These are phyloP conservation scores for Populus simonii DNA, from an alignment of 345 rosid species.

Conservation along the genomic window DNA sequence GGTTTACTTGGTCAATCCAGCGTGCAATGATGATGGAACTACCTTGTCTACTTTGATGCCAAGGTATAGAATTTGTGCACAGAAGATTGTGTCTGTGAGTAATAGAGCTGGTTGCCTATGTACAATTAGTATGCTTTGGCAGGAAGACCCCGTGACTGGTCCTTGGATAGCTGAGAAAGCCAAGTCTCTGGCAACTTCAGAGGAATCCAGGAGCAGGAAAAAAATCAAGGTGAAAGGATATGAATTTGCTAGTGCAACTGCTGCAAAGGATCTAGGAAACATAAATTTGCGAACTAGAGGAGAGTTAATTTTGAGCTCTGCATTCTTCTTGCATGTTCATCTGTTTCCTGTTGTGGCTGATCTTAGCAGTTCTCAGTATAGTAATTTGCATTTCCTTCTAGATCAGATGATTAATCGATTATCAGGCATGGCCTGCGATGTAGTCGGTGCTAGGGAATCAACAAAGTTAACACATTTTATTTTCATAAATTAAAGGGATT, in stretches of 20 bases:
- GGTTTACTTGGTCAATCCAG: too few relatives aligned
- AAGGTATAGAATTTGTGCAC: too few relatives aligned
- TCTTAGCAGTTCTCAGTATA: slow-evolving; percentile 51
- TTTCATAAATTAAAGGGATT: too few relatives aligned
- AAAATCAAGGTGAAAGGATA: slow-evolving; percentile 10
- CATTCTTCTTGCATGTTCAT: slow-evolving; percentile 56
- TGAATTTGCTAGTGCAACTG: slow-evolving; percentile 66
- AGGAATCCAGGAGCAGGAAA: slow-evolving; percentile 7
- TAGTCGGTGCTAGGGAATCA: slow-evolving; percentile 22
- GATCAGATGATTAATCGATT: slow-evolving; percentile 44
- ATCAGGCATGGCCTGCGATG: slow-evolving; percentile 30
- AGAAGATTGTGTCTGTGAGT: too few relatives aligned
- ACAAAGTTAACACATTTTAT: too few relatives aligned
- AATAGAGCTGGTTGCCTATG: too few relatives aligned
- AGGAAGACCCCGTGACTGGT: too few relatives aligned
- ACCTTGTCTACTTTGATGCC: too few relatives aligned
- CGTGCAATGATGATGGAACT: too few relatives aligned
- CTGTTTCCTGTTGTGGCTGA: slow-evolving; percentile 42
- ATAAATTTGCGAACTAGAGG: slow-evolving; percentile 46
- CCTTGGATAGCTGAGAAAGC: too few relatives aligned
- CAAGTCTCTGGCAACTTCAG: too few relatives aligned
- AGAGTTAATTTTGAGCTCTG: slow-evolving; percentile 63
- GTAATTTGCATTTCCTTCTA: slow-evolving; percentile 37
- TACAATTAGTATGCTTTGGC: too few relatives aligned
- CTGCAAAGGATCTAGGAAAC: slow-evolving; percentile 52